Base-by-base conservation (phyloP, 1,139 yeast species). In the Saccharomyces hybrid region DNA sequence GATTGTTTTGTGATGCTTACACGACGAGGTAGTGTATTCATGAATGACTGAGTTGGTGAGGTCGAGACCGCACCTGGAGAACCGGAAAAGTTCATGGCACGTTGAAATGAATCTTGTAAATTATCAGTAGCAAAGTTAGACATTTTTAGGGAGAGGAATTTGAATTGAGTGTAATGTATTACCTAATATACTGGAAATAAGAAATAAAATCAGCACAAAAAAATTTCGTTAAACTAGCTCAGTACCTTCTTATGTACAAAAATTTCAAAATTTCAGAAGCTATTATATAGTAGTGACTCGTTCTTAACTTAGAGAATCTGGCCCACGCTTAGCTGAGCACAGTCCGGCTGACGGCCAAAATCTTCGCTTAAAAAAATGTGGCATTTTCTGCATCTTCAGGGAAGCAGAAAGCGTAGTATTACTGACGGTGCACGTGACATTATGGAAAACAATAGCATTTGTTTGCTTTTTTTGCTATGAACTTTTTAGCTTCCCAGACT, bases 391-490 rank as follows among this genome's bases (percentile, higher is more conserved):
- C 11, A 9, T 29, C 11, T 9, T 9, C 5, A 19, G 13, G 31
- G 13, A 29, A 3, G 11, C 9, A 16, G 5, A 34, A 34, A 8
- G 42, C 14, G 19, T 34, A 14, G 3, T 34, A 34, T 34, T 34
- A 16, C 3, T 29, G 13, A 9, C 13, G 4, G 11, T 9, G 31
- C 44, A 38, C 44, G 44, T 38, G 44, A 38, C 25, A 38, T 38
- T 38, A 38, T 38, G 25, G 25, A 38, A 38, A 38, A 38, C 44
- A 38, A 38, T 38, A 38, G 26, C 38, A 16, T 5, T 44, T 48
- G 34, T 26, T 26, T 88, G 88, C 19, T 19, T 19, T 19, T 65
- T 89, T 79, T 38, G 83, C 79, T 74, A 84, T 86, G 52, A 77
- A 73, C 61, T 79, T 29, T 9, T 9, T 9, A 11, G 31, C 31